Percentiles rank a stretch among this genome's conserved stretches.
These are phyloP conservation scores for Lathyrus oleraceus DNA, from an alignment of 306 rosid genomes.

Conservation along the genomic window DNA sequence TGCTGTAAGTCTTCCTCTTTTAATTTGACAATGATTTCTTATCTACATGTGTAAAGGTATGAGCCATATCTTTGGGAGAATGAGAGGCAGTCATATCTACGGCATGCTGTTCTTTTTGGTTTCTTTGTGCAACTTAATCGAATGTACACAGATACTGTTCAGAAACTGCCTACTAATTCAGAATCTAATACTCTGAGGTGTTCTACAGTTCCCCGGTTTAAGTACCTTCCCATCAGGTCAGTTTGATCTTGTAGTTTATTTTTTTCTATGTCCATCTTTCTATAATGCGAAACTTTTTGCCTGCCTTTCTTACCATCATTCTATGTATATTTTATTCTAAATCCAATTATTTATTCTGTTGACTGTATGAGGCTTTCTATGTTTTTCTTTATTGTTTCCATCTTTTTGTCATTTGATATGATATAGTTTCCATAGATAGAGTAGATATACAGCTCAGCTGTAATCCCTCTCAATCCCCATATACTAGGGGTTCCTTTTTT, in stretches of 20 bases:
- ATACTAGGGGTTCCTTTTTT: neutral
- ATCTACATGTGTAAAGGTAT: constrained; percentile 51
- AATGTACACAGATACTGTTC: constrained; percentile 83
- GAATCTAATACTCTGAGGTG: constrained; percentile 98
- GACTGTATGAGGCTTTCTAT: neutral
- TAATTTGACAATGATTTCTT: constrained; percentile 31
- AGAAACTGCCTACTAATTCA: constrained; percentile 90
- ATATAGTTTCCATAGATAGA: neutral
- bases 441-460: constrained; percentile 6
- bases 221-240: constrained; percentile 98
- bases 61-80: constrained; percentile 99
- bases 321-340: neutral
- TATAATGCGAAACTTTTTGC: neutral
- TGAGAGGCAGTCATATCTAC: constrained; percentile 87
- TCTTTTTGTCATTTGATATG: neutral
- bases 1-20: constrained; percentile 4
- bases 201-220: constrained; percentile 92
- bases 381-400: neutral
- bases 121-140: constrained; percentile 97
- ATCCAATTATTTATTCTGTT: constrained; percentile 23
- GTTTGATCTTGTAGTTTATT: constrained; percentile 34
- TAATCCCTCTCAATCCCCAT: neutral
- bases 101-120: constrained; percentile 97
- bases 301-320: constrained; percentile 5
- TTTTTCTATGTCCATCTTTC: constrained; percentile 20